Evolutionary conservation across 2,329 filamentous ascomycete species (phyloP).

Genomic region (Ramularia collo-cygni): DNA sequence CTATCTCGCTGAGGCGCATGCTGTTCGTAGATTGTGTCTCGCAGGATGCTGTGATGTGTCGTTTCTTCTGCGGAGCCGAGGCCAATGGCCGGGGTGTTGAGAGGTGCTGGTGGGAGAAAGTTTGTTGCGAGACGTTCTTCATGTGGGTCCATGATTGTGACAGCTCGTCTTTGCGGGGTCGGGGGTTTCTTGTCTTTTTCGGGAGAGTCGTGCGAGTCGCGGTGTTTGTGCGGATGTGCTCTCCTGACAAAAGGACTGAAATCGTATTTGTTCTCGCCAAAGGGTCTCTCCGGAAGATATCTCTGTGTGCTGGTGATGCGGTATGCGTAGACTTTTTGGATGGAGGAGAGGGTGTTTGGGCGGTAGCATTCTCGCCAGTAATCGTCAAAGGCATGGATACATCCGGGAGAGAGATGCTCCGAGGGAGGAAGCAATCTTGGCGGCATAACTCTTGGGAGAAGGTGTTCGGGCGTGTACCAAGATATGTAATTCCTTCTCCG

Average conservation of each 20-base stretch:
- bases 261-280: slow-evolving; percentile 66
- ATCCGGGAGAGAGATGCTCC: slow-evolving; percentile 5
- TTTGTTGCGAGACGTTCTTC: slow-evolving; percentile 13
- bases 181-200: slow-evolving; percentile 60
- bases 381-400: slow-evolving; percentile 67
- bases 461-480: slow-evolving; percentile 74
- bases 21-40: slow-evolving; percentile 18
- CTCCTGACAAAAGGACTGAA: slow-evolving; percentile 83
- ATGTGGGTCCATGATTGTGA: slow-evolving; percentile 60
- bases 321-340: slow-evolving; percentile 86
- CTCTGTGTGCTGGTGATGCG: slow-evolving; percentile 85
- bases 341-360: slow-evolving; percentile 77
- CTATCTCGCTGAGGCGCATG: too few species aligned
- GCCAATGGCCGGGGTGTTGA: neutral
- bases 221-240: slow-evolving; percentile 30
- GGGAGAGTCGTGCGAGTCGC: slow-evolving; percentile 48
- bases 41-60: slow-evolving; percentile 39
- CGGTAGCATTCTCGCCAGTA: slow-evolving; percentile 98
- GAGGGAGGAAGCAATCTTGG: slow-evolving; percentile 24
- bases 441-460: slow-evolving; percentile 58
- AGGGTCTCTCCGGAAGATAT: slow-evolving; percentile 67
- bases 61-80: slow-evolving; percentile 20
- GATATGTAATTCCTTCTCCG: slow-evolving; percentile 66
- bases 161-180: slow-evolving; percentile 52
- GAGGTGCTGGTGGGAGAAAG: neutral